These are phyloP conservation scores for Lachancea meyersii DNA, from an alignment of 805 yeast genomes.

Conservation along the genomic window DNA sequence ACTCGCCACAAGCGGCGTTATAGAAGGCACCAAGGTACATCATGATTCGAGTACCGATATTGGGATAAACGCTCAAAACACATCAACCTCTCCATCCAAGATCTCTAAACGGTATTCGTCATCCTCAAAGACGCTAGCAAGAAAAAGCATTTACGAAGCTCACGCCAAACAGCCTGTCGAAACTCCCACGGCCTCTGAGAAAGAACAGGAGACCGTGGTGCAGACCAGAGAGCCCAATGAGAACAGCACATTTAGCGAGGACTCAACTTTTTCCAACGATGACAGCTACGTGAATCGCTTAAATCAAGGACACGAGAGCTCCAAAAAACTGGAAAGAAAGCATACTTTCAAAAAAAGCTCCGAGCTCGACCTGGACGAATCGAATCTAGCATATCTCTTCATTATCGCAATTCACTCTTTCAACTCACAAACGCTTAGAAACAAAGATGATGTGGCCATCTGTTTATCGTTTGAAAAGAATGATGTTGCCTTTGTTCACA, in stretches of 20 bases:
- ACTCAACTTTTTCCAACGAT: conserved; percentile 5
- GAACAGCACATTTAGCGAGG: background rate
- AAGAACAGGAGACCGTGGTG: background rate
- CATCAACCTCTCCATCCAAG: conserved; percentile 1
- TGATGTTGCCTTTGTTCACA: conserved; percentile 71
- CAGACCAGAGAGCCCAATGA: background rate
- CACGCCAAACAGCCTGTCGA: conserved; percentile 4
- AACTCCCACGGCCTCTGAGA: background rate
- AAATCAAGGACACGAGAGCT: background rate
- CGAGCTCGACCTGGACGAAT: conserved; percentile 27
- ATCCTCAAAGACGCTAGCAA: background rate
- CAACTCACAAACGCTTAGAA: conserved; percentile 51
- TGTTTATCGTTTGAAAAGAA: conserved; percentile 66
- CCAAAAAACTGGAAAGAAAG: conserved; percentile 8
- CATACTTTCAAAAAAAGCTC: conserved; percentile 21
- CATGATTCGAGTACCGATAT: background rate
- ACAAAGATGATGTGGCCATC: conserved; percentile 60
- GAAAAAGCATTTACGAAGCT: conserved; percentile 6
- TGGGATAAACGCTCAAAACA: background rate
- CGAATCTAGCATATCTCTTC: conserved; percentile 48
- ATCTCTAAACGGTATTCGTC: background rate
- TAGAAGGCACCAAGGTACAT: background rate
- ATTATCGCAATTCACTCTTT: conserved; percentile 54
- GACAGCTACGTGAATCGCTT: background rate
- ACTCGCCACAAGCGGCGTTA: conserved; percentile 2